phyloP scores from a whole-genome alignment of 148 eudicot species.

The Amaranthus hypochondriacus region DNA sequence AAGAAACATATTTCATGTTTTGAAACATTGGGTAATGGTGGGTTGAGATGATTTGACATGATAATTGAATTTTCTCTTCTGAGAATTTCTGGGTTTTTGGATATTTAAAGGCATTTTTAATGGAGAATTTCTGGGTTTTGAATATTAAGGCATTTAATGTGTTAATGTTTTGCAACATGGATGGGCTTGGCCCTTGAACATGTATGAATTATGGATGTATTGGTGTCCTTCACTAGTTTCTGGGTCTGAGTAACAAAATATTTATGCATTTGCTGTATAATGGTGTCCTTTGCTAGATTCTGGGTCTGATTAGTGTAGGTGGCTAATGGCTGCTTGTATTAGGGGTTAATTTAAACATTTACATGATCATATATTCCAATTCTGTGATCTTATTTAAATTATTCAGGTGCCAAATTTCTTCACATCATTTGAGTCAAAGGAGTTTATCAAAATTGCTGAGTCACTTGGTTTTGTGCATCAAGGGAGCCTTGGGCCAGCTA shows the following conservation, averaged over 20 bases:
- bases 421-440: conserved; percentile 68
- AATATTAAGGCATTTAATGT: neutral
- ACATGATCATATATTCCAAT: neutral
- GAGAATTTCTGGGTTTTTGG: neutral
- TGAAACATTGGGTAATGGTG: neutral
- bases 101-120: neutral
- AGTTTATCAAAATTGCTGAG: conserved; percentile 69
- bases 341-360: neutral
- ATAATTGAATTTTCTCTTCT: neutral
- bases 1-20: neutral
- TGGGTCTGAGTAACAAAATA: neutral
- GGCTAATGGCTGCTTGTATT: neutral
- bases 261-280: neutral
- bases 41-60: neutral
- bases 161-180: neutral
- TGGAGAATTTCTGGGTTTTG: neutral
- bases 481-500: conserved; percentile 93
- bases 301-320: too few species aligned
- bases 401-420: conserved; percentile 69
- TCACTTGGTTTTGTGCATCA: conserved; percentile 81
- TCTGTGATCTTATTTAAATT: conserved; percentile 24
- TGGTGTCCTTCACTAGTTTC: neutral
- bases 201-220: too few species aligned
- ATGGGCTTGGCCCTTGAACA: too few species aligned
- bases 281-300: too few species aligned